Evolutionary conservation across 768 basidiomycete genomes (phyloP), one percentile per base, ranked within the genome.

Genomic region (Amanita exitialis): DNA sequence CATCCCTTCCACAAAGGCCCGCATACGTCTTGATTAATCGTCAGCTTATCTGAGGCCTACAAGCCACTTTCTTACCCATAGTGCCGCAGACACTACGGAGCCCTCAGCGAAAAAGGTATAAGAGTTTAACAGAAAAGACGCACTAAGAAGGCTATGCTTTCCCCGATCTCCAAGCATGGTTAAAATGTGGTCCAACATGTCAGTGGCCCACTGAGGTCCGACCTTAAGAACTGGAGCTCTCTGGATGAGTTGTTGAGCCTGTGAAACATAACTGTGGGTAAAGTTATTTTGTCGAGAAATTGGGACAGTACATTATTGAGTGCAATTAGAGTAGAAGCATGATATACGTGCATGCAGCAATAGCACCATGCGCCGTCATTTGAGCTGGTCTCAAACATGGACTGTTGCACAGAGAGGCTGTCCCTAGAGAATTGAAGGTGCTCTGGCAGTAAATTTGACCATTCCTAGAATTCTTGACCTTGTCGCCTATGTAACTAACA

Each of bases 311-410:
- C 87, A 64, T 74, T 71, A 57, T 77, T 75, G 35, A 90, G 61
- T 16, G 78, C 81, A 49, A 89, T 71, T 28, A 75, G 67, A 57
- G 79, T 80, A 53, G 82, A 83, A 37, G 83, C 83, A 57, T 90
- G 78, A 54, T 83, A 69, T 41, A 79, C 71, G 62, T 91, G 87
- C 72, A 88, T 83, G 61, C 73, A 73, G 56, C 78, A 85, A 66
- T 78, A 91, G 58, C 82, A 86, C 89, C 88, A 90, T 8, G 86
- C 84, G 42, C 87, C 84, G 25, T 76, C 76, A 57, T 86, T 88
- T 13, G 83, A 83, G 57, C 77, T 79, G 18, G 87, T 89, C 60
- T 87, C 86, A 57, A 89, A 84, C 78, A 87, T 86, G 15, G 79
- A 76, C 55, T 80, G 69, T 57, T 90, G 86, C 16, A 81, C 77